A percentile compares a stretch with the other conserved stretches of the same genome.
phyloP scores from a whole-genome alignment of 805 yeast species.

The Candida germanica region DNA sequence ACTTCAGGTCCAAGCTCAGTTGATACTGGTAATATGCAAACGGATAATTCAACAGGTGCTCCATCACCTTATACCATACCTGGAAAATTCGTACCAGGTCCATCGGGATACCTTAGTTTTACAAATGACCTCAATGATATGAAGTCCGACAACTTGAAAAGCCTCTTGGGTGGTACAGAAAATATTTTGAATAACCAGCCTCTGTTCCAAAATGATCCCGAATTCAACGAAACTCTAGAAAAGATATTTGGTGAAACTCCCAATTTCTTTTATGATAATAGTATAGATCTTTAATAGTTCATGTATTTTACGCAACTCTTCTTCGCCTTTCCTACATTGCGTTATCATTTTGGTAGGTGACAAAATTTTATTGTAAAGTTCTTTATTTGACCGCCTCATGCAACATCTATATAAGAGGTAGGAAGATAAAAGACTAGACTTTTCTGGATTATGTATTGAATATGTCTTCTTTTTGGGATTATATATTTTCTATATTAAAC shows the following conservation, averaged over 20 bases:
- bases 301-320: too few species aligned
- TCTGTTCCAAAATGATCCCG: constrained; percentile 4
- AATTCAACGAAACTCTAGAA: constrained; percentile 13
- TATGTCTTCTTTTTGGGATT: too few species aligned
- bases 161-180: background rate
- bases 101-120: constrained; percentile 14
- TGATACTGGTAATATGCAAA: background rate
- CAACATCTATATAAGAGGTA: too few species aligned
- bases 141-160: background rate
- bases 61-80: constrained; percentile 8
- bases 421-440: too few species aligned
- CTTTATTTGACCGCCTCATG: too few species aligned
- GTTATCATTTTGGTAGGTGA: too few species aligned
- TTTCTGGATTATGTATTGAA: too few species aligned
- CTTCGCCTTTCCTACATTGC: too few species aligned
- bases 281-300: constrained; percentile 14
- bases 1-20: too few species aligned
- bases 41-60: background rate
- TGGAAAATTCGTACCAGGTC: constrained; percentile 10
- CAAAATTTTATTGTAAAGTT: too few species aligned
- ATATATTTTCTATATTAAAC: too few species aligned
- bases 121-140: constrained; percentile 4
- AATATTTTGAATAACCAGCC: background rate
- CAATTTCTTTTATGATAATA: constrained; percentile 39
- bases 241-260: constrained; percentile 25